Evolutionary conservation across 108 stramenopile species (phyloP), one percentile per base, ranked within the genome.

Genomic region (Cyclotella atomus): DNA sequence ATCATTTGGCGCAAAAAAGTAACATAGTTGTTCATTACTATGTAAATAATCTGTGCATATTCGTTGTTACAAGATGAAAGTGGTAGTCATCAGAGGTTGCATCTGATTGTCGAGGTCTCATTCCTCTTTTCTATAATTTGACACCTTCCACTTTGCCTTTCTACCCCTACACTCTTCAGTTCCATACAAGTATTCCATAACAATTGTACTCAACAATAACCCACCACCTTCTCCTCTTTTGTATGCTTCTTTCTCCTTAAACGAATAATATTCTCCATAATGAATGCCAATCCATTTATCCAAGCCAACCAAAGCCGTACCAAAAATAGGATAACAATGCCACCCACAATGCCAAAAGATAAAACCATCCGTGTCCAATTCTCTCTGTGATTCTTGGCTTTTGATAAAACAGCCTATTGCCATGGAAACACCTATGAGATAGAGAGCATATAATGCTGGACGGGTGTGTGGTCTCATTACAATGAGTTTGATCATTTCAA

Each of bases 261-360:
- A 41, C 12, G 38, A 6, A 41, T 41, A 41, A 41, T 41, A 41
- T 12, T 41, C 38, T 12, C 38, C 38, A 41, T 41, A 41, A 6
- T 41, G 6, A 6, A 6, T 6, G 6, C 9, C 12, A 6, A 41
- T 41, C 38, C 38, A 41, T 41, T 12, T 41, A 12, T 41, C 38
- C 6, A 12, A 6, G 12, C 6, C 6, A 41, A 41, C 12, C 9
- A 41, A 6, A 41, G 6, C 6, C 9, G 12, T 41, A 12, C 38
- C 6, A 6, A 41, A 41, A 41, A 82, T 12, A 1, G 81, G 81
- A 36, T 78, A 77, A 54, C 71, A 73, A 68, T 82, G 81, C 81
- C 81, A 82, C 8, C 71, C 64, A 45, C 60, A 64, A 36, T 82
- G 81, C 81, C 81, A 82, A 68, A 82, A 82, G 0, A 82, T 43